phyloP scores from a whole-genome alignment of 1,284 basidiomycete species.

The Pisolithus thermaeus region DNA sequence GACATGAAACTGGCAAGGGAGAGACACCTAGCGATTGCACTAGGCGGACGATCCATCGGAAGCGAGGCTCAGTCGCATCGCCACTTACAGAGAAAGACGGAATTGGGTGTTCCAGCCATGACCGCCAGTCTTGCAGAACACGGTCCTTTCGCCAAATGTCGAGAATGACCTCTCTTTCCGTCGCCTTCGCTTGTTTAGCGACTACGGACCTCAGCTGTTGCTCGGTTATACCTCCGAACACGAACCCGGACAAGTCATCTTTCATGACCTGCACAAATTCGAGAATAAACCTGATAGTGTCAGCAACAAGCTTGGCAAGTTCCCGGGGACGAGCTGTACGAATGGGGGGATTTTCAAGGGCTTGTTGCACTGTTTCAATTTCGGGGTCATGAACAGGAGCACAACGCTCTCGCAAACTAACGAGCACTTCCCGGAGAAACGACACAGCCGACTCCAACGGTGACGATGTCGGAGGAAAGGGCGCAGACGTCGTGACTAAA shows the following conservation, averaged over 20 bases:
- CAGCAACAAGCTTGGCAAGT: constrained; percentile 38
- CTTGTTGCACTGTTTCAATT: constrained; percentile 39
- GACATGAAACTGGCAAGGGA: constrained; percentile 41
- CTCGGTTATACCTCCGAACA: constrained; percentile 59
- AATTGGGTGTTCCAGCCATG: constrained; percentile 34
- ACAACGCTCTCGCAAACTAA: constrained; percentile 49
- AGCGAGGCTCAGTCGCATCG: constrained; percentile 13
- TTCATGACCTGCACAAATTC: constrained; percentile 54
- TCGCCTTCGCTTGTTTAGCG: constrained; percentile 42
- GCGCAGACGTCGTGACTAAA: constrained; percentile 45
- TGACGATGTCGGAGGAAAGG: constrained; percentile 58
- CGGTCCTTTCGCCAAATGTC: constrained; percentile 42
- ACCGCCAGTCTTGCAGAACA: constrained; percentile 32
- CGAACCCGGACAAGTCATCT: constrained; percentile 54
- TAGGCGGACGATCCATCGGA: constrained; percentile 42
- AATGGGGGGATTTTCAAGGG: constrained; percentile 33
- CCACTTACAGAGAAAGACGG: constrained; percentile 11
- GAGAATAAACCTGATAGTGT: constrained; percentile 42
- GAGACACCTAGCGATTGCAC: constrained; percentile 39
- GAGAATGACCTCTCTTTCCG: constrained; percentile 48
- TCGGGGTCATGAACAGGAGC: constrained; percentile 57
- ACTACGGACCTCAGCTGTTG: constrained; percentile 44
- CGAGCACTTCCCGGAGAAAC: constrained; percentile 46
- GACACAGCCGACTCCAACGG: constrained; percentile 52
- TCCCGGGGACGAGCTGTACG: constrained; percentile 13